These are phyloP conservation scores for Pseudoperonospora humuli DNA, from an alignment of 352 stramenopile species.

Conservation along the genomic window DNA sequence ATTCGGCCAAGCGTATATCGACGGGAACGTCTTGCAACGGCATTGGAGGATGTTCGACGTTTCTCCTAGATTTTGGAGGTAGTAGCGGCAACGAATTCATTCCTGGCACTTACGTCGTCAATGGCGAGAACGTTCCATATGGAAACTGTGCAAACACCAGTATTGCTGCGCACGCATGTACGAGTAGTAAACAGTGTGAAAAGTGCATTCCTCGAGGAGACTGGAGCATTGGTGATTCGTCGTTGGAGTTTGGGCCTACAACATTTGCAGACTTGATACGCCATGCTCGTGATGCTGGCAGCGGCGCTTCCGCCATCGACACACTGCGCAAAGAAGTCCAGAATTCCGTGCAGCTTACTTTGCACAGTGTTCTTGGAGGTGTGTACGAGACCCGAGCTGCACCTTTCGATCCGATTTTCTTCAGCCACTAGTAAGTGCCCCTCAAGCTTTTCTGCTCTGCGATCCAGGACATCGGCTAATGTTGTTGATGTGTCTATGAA, in stretches of 20 bases:
- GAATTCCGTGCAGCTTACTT: conserved; percentile 30
- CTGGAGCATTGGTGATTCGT: conserved; percentile 52
- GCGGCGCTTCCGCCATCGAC: conserved; percentile 21
- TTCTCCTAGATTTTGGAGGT: conserved; percentile 50
- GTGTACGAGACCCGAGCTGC: conserved; percentile 36
- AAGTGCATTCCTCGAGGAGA: conserved; percentile 56
- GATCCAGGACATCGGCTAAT: neutral
- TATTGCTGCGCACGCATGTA: conserved; percentile 37
- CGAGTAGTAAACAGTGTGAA: conserved; percentile 35
- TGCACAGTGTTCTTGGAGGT: conserved; percentile 36
- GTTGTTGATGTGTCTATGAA: conserved; percentile 6
- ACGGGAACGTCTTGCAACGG: conserved; percentile 27
- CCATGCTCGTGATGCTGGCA: conserved; percentile 22
- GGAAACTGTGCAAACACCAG: conserved; percentile 56
- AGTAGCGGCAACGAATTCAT: conserved; percentile 32
- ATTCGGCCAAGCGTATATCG: conserved; percentile 44
- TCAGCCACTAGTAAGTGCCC: conserved; percentile 39
- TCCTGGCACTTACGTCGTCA: conserved; percentile 20
- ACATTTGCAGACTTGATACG: conserved; percentile 54
- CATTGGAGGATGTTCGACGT: conserved; percentile 35
- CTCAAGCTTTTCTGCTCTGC: neutral
- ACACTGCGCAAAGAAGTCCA: conserved; percentile 27
- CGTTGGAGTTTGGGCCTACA: conserved; percentile 56
- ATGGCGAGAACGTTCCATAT: conserved; percentile 15
- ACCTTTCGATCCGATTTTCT: conserved; percentile 40